Base-by-base conservation (phyloP, 2,329 filamentous ascomycete species). In the Fusarium musae region DNA sequence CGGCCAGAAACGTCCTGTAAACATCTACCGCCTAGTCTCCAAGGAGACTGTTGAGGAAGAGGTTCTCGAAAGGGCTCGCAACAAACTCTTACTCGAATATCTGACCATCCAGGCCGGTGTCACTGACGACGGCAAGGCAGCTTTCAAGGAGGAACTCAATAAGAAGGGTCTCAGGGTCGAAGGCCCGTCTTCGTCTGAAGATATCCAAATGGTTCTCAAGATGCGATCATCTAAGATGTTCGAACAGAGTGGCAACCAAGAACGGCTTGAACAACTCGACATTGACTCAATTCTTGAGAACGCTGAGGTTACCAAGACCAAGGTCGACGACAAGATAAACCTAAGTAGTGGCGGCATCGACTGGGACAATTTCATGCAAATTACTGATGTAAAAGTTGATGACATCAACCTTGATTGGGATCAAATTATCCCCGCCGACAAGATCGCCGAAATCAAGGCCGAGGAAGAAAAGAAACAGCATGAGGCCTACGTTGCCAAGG, bases 151-250 rank as follows among this genome's bases (percentile, higher is more conserved):
- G 76, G 90, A 97, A 78, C 91, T 94, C 75, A 92, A 92, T 77
- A 94, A 95, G 82, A 93, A 95, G 82, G 90, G 90, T 82, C 84
- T 85, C 83, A 93, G 85, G 87, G 90, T 87, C 40, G 92, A 92
- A 61, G 95, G 97, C 76, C 95, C 96, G 12, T 96, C 92, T 66
- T 97, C 94, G 6, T 94, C 94, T 2, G 96, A 97, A 74, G 96
- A 98, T 79, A 98, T 98, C 74, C 97, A 96, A 71, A 93, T 93
- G 82, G 97, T 99, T 66, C 89, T 99, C 79, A 98, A 98, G 85
- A 95, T 96, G 83, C 93, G 96, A 76, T 97, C 96, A n/a, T 96
- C 98, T 80, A 97, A 96, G 83, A 97, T 99, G 92, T 99, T 99
- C 76, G 96, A 98, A 83, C 96, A 98, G 81, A 96, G 93, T 16